Evolutionary conservation across 2,329 filamentous ascomycete species (phyloP), one percentile per base, ranked within the genome.

Genomic region (Pseudogymnoascus sp.): DNA sequence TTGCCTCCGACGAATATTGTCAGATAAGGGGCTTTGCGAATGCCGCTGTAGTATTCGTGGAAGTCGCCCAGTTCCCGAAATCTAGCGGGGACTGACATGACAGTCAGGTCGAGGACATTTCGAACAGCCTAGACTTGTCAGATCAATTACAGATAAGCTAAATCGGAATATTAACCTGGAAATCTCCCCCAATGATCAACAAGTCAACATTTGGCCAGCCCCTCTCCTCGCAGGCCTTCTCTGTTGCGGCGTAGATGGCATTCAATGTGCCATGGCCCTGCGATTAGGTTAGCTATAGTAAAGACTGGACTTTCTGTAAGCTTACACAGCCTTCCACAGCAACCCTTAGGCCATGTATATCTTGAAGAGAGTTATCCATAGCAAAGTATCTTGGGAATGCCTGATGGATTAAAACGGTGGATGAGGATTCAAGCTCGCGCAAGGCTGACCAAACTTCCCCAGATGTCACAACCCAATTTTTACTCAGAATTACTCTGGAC

Each of bases 1-100:
- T 99, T 99, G 2, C 95, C 95, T 45, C 88, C 93, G 60, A 96
- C 87, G 76, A 97, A 97, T 49, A 97, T 79, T 14, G 95, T 99
- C 52, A 96, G 81, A 72, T 92, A 96, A 0, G 95, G 95, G 0
- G 95, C 95, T 45, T 75, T 83, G 62, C 85, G 84, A 16, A 78
- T 75, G 55, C 95, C 95, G 61, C 87, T 89, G 75, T 99, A 99
- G 79, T 97, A 99, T 66, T 91, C 86, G 70, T 93, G 90, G 70
- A 97, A 99, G 74, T 99, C 95, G 37, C 91, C 91, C 70, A 99
- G 87, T 45, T 84, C 80, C 66, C 91, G 90, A 76, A 92, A 99
- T 75, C 96, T 97, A 64, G 82, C 77, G 0, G 95, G 93, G 70
- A 96, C 92, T 4, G 92, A 89, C 83, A 97, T 96, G 74, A 91